phyloP scores from a whole-genome alignment of 768 basidiomycete genomes.

The Cytidiella melzeri region DNA sequence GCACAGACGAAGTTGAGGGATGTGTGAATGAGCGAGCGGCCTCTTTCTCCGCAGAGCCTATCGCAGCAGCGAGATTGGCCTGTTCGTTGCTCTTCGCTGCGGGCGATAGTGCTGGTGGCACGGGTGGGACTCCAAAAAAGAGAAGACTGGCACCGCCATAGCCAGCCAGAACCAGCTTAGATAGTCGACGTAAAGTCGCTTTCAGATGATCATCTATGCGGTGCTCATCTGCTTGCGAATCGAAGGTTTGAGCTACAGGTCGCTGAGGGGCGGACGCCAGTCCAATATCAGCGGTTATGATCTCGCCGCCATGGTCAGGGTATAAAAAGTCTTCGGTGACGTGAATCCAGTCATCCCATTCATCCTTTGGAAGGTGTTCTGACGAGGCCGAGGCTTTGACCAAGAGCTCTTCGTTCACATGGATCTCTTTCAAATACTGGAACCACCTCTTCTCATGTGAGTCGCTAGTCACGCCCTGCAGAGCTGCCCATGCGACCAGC shows the following conservation, averaged over 20 bases:
- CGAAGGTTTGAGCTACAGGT: conserved; percentile 15
- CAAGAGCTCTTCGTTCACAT: conserved; percentile 40
- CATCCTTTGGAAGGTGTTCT: too few species aligned
- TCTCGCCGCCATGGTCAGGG: conserved; percentile 61
- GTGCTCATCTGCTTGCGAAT: neutral
- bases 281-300: conserved; percentile 80
- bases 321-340: conserved; percentile 71
- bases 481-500: conserved; percentile 71
- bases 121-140: conserved; percentile 65
- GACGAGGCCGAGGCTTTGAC: neutral
- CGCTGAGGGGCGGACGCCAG: conserved; percentile 31
- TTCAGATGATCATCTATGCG: conserved; percentile 35
- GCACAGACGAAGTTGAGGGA: neutral
- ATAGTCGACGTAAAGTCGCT: conserved; percentile 66
- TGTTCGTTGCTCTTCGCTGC: conserved; percentile 48
- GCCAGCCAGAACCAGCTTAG: conserved; percentile 78
- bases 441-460: conserved; percentile 75
- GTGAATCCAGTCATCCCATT: conserved; percentile 47
- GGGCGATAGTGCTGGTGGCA: conserved; percentile 19
- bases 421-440: conserved; percentile 57
- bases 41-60: conserved; percentile 69
- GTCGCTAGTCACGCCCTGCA: conserved; percentile 77
- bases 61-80: conserved; percentile 53
- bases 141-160: conserved; percentile 78
- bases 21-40: conserved; percentile 20